These are phyloP conservation scores for Leptomonas pyrrhocoris DNA, from an alignment of 208 protist species.

Conservation along the genomic window DNA sequence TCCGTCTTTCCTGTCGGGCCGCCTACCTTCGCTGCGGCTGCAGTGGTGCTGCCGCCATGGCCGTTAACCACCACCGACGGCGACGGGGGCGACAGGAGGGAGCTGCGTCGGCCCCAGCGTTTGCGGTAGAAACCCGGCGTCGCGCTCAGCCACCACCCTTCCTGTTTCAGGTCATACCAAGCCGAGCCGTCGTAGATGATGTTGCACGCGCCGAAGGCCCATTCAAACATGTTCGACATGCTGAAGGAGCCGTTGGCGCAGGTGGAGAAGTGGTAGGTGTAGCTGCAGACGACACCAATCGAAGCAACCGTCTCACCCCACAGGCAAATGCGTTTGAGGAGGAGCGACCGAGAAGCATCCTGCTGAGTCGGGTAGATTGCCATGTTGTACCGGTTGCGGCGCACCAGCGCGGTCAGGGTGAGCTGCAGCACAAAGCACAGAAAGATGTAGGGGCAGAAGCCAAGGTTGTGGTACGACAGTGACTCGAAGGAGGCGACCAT, in stretches of 20 bases:
- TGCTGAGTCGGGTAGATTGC: constrained; percentile 53
- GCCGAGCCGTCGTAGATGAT: constrained; percentile 62
- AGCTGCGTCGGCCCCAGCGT: constrained; percentile 23
- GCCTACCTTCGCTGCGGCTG: neutral
- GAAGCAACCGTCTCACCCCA: constrained; percentile 45
- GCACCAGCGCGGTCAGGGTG: constrained; percentile 37
- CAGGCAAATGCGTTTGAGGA: constrained; percentile 49
- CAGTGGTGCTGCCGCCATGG: neutral
- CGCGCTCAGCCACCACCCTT: constrained; percentile 66
- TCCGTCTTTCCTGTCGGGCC: neutral
- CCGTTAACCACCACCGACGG: neutral
- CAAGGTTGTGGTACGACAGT: constrained; percentile 62
- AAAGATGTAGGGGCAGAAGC: constrained; percentile 63
- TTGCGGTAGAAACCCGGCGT: constrained; percentile 43
- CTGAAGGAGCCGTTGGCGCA: constrained; percentile 71
- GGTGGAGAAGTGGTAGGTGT: constrained; percentile 52
- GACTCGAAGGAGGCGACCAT: constrained; percentile 67
- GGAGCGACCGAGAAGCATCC: constrained; percentile 44
- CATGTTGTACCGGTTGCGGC: constrained; percentile 58
- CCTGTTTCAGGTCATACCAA: constrained; percentile 70
- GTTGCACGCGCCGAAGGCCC: constrained; percentile 64
- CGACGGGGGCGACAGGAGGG: neutral
- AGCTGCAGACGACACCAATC: constrained; percentile 55
- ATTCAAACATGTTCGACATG: constrained; percentile 75
- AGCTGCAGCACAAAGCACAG: constrained; percentile 64